These are phyloP conservation scores for Komagataea norvegica DNA, from an alignment of 1,139 yeast genomes.

Conservation along the genomic window DNA sequence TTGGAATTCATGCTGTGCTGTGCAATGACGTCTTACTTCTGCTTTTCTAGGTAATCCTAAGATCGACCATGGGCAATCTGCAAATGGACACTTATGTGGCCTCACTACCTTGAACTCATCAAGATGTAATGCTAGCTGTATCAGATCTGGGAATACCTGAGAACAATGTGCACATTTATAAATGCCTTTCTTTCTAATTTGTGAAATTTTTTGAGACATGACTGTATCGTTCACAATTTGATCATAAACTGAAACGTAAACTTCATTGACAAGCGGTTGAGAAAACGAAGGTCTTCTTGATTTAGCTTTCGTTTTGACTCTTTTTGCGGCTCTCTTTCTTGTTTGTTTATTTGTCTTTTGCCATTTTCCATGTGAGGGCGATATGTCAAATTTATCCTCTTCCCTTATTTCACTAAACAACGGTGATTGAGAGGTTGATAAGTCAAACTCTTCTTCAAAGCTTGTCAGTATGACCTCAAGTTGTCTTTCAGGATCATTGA, in stretches of 20 bases:
- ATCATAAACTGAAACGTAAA: conserved; percentile 11
- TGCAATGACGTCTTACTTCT: conserved; percentile 58
- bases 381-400: neutral
- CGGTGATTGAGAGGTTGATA: too few species aligned
- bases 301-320: neutral
- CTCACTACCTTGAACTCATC: conserved; percentile 40
- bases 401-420: too few species aligned
- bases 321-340: neutral
- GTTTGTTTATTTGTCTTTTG: too few species aligned
- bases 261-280: too few species aligned
- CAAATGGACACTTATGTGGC: conserved; percentile 47
- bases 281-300: neutral
- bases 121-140: conserved; percentile 43
- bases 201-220: conserved; percentile 24
- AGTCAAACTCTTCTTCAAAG: too few species aligned
- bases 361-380: neutral
- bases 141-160: conserved; percentile 35
- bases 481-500: neutral
- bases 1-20: conserved; percentile 43
- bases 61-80: conserved; percentile 56
- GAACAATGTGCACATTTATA: conserved; percentile 51
- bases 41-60: conserved; percentile 57
- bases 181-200: conserved; percentile 41
- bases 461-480: neutral
- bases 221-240: conserved; percentile 11